Conservation (phyloP, 2,329 filamentous ascomycete genomes). For the Escovopsis sp. region DNA sequence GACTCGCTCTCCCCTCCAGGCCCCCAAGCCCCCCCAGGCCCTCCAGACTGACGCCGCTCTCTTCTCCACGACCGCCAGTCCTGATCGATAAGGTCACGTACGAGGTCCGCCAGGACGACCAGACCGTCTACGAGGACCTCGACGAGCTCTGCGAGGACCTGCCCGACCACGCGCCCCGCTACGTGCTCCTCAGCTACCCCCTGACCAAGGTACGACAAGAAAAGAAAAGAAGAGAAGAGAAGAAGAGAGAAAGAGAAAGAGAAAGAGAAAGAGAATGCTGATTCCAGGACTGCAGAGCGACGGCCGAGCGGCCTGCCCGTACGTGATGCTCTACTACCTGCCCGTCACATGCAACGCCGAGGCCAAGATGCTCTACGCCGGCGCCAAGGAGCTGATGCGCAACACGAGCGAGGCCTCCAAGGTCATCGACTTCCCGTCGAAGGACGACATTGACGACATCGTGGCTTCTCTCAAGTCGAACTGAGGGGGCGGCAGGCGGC, state of each 20-base stretch:
- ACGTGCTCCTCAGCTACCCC: conserved; percentile 81
- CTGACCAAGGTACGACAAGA: conserved; percentile 54
- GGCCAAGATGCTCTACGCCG: conserved; percentile 84
- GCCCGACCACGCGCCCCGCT: conserved; percentile 82
- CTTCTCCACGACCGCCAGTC: conserved; percentile 36
- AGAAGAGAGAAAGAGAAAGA: too few relatives aligned
- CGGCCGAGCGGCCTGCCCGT: conserved; percentile 76
- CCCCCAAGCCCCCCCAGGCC: background rate
- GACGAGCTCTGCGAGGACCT: conserved; percentile 75
- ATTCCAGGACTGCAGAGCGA: conserved; percentile 40
- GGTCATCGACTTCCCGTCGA: conserved; percentile 70
- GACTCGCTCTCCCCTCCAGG: background rate
- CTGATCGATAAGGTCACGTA: conserved; percentile 80
- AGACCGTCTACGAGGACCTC: conserved; percentile 65
- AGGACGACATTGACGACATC: conserved; percentile 72
- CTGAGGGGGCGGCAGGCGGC: conserved; percentile 1
- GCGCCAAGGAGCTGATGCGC: conserved; percentile 89
- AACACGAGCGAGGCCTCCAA: conserved; percentile 82
- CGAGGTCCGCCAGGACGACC: conserved; percentile 73
- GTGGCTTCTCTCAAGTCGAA: conserved; percentile 43
- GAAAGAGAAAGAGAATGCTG: too few relatives aligned
- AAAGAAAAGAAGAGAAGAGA: too few relatives aligned
- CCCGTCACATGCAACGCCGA: conserved; percentile 82
- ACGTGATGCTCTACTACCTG: conserved; percentile 89
- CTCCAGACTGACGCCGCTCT: background rate